Percentiles rank a stretch among this genome's conserved stretches.
These are phyloP conservation scores for Leccinum pseudoinsigne DNA, from an alignment of 1,284 basidiomycete genomes.

Conservation along the genomic window DNA sequence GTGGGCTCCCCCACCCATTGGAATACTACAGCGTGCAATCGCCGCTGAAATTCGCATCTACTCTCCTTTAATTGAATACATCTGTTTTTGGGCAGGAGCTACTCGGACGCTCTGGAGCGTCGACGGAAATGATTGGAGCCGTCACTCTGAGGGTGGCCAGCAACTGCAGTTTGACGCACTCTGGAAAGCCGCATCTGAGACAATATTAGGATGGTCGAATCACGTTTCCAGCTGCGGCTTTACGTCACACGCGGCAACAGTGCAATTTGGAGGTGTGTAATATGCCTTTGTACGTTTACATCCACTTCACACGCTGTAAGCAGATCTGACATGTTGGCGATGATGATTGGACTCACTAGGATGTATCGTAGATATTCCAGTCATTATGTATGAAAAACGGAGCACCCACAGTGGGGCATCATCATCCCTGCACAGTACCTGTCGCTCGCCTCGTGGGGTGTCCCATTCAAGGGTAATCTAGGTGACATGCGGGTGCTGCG, in stretches of 20 bases:
- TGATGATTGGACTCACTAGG: constrained; percentile 18
- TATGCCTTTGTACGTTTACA: constrained; percentile 28
- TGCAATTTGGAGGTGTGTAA: constrained; percentile 23
- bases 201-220: constrained; percentile 10
- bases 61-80: constrained; percentile 27
- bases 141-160: constrained; percentile 28
- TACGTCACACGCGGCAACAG: constrained; percentile 29
- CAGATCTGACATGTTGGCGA: constrained; percentile 23
- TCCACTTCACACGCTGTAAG: constrained; percentile 16
- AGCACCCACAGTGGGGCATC: constrained; percentile 23
- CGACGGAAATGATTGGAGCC: constrained; percentile 37
- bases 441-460: constrained; percentile 31
- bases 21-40: constrained; percentile 28
- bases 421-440: constrained; percentile 24
- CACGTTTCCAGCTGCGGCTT: constrained; percentile 19
- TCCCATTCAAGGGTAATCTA: constrained; percentile 19
- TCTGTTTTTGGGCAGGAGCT: constrained; percentile 33
- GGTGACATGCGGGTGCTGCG: constrained; percentile 34
- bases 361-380: constrained; percentile 28
- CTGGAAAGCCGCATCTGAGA: constrained; percentile 28
- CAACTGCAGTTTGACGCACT: constrained; percentile 30
- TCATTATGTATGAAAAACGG: constrained; percentile 35
- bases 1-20: constrained; percentile 30
- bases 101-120: constrained; percentile 30
- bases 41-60: constrained; percentile 35